Percentiles rank a stretch among this genome's conserved stretches.
Evolutionary conservation across 2,329 filamentous ascomycete species (phyloP).

Genomic region (Pyricularia sp.): DNA sequence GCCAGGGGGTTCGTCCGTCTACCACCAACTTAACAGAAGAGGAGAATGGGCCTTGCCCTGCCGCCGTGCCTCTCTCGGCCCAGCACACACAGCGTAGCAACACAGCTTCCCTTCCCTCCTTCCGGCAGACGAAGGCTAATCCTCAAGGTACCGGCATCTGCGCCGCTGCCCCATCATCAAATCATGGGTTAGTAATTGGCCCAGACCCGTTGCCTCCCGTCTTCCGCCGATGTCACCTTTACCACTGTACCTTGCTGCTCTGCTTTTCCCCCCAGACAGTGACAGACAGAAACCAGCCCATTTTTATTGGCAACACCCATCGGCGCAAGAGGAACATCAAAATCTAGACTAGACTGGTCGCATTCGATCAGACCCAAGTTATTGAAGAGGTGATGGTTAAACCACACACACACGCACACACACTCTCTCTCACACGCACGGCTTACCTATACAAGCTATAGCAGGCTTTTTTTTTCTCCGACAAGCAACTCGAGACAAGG

Average conservation of each 20-base stretch:
- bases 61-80: neutral
- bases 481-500: neutral
- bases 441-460: neutral
- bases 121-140: constrained; percentile 1
- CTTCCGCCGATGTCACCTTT: constrained; percentile 3
- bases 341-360: neutral
- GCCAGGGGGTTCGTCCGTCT: neutral
- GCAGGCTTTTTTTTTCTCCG: neutral
- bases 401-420: neutral
- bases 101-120: neutral
- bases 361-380: neutral
- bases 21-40: neutral
- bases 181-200: neutral
- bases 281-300: neutral
- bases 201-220: constrained; percentile 1
- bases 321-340: neutral
- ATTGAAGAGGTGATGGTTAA: neutral
- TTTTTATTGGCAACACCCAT: neutral
- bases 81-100: neutral
- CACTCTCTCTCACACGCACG: neutral
- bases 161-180: neutral
- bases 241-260: constrained; percentile 1
- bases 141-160: constrained; percentile 3
- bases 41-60: neutral
- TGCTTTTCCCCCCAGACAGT: neutral